Conservation (phyloP, 2,329 filamentous ascomycete genomes). For the Biscogniauxia marginata region DNA sequence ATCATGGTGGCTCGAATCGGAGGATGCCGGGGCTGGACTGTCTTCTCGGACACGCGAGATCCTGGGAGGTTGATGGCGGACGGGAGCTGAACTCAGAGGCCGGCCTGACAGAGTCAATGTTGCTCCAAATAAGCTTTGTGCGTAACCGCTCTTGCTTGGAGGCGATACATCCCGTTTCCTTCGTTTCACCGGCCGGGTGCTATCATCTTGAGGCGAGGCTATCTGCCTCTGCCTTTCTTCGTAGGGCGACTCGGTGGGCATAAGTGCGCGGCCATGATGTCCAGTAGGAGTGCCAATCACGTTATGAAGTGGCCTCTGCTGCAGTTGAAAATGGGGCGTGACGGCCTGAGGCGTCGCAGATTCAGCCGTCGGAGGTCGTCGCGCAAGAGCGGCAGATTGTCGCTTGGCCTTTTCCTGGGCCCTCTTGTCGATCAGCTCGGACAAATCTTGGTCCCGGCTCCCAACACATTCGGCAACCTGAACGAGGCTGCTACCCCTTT, state of each 20-base stretch:
- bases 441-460: conserved; percentile 72
- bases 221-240: conserved; percentile 51
- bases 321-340: conserved; percentile 36
- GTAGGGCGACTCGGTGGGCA: conserved; percentile 63
- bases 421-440: conserved; percentile 70
- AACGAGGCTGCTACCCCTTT: conserved; percentile 72
- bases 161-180: conserved; percentile 38
- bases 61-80: conserved; percentile 20
- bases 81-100: conserved; percentile 33
- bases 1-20: conserved; percentile 14
- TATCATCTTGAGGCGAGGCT: conserved; percentile 24
- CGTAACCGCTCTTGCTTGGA: conserved; percentile 48
- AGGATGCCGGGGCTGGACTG: conserved; percentile 7
- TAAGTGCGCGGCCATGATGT: conserved; percentile 58
- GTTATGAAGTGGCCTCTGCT: conserved; percentile 50
- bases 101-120: conserved; percentile 43
- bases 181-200: conserved; percentile 39
- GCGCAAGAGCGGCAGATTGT: conserved; percentile 44
- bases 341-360: conserved; percentile 28
- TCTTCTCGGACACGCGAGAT: conserved; percentile 8
- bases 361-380: conserved; percentile 25
- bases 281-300: conserved; percentile 65
- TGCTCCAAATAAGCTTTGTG: conserved; percentile 50
- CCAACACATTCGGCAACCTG: conserved; percentile 78
- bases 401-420: conserved; percentile 54